Evolutionary conservation across 129 eudicot genomes (phyloP), one percentile per base, ranked within the genome.

Genomic region (Artemisia annua): DNA sequence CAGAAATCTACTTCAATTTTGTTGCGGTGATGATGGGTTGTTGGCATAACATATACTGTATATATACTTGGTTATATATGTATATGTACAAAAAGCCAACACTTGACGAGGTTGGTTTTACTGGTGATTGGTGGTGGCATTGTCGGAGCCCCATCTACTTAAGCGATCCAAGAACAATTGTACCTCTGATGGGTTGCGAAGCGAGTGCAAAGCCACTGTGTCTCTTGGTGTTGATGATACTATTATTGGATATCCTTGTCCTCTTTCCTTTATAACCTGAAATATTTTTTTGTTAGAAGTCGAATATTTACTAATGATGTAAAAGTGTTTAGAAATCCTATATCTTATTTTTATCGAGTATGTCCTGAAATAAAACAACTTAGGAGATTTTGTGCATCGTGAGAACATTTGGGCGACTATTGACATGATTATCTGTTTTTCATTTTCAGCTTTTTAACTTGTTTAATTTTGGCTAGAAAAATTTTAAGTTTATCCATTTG

Each of bases 181-280:
- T 8, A 86, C 87, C 65, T 86, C 91, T 19, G 78, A 52, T 74
- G 91, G 80, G 61, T 64, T 79, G 13, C 71, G 78, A 71, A 86
- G 78, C 9, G 91, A 86, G 77, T 83, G 78, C 53, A 77, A 77
- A 14, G 91, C 91, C 69, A 46, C 15, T n/a, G 91, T 86, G 1
- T 86, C 91, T 63, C 70, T 80, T 48, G 87, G 85, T 35, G 16
- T 54, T 0, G 87, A 80, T 4, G 87, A 76, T 44, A 86, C 87
- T 43, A 83, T 70, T 44, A 86, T 77, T 3, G 89, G 85, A 55
- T 75, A 85, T 54, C 89, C 89, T 64, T 69, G 64, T 69, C 80
- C 79, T 18, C 80, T 75, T 64, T 63, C 82, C 69, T 78, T 48
- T 39, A 85, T 43, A 62, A 70, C 81, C 89, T 85, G 61, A 61